Evolutionary conservation across 1,139 yeast genomes (phyloP), one percentile per base, ranked within the genome.

Genomic region (Kurtzmaniella quercitrusa): DNA sequence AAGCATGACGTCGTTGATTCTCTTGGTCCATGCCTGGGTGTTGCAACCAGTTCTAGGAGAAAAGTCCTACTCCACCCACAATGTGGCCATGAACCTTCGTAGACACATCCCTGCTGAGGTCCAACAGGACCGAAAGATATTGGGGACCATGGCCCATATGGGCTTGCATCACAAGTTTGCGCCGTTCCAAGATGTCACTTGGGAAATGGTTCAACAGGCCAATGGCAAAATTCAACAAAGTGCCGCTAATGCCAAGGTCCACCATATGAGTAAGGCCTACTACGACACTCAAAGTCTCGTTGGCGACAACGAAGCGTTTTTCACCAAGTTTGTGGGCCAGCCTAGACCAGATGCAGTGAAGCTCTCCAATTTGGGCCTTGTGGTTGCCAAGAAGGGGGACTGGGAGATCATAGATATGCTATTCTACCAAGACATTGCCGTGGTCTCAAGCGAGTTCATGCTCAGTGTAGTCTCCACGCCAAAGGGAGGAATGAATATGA

Each of bases 341-440:
- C 58, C 61, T 3, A 65, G 64, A 46, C 60, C 59, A 1, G 76
- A 69, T 43, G 51, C 68, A 0, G 47, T 60, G 17, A 72, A 72
- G 46, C 48, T 68, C 23, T 73, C 77, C 11, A 73, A 72, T 47
- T 56, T 73, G 48, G 77, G 77, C 2, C 48, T 60, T 3, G 53
- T 65, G 18, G 41, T 41, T 2, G 44, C 41, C 8, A 37, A 38
- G 17, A 17, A 24, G 18, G 23, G 27, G 4, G 44, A 37, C 10
- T 65, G 66, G 68, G 54, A 55, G 1, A 56, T 71, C 14, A 52
- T 48, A 1, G 62, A 70, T 43, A 50, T 70, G 56, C 52, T 66
- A 1, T 71, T 71, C 48, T 55, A 70, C 1, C 77, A 71, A 47
- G 73, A 68, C 46, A 42, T 69, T 42, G 64, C 73, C 2, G 65